phyloP scores from a whole-genome alignment of 1,139 yeast species.

The Schwanniomyces etchellsii region DNA sequence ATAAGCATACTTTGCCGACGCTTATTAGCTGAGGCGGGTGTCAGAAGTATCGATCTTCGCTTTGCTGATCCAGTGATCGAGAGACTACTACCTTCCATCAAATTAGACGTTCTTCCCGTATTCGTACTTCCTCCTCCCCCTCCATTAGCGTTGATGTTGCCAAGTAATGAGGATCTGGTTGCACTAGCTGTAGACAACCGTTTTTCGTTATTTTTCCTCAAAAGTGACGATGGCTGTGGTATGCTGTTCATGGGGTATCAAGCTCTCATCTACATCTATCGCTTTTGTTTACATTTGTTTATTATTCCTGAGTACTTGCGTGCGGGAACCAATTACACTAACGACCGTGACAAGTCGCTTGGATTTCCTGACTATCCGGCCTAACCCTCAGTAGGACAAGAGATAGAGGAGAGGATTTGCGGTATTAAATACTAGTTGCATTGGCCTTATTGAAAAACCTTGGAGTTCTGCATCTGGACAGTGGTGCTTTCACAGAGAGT shows the following conservation, averaged over 20 bases:
- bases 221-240: slow-evolving; percentile 20
- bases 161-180: slow-evolving; percentile 24
- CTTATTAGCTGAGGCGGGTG: slow-evolving; percentile 34
- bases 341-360: too few species aligned
- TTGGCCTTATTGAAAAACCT: too few species aligned
- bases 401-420: too few species aligned
- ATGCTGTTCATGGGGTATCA: slow-evolving; percentile 7
- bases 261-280: slow-evolving; percentile 4
- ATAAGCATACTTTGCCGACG: slow-evolving; percentile 25
- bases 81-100: slow-evolving; percentile 4
- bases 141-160: slow-evolving; percentile 9
- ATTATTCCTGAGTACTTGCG: too few species aligned
- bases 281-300: slow-evolving; percentile 1
- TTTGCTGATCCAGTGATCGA: slow-evolving; percentile 15
- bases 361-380: too few species aligned
- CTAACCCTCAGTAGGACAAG: too few species aligned
- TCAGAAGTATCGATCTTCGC: slow-evolving; percentile 31
- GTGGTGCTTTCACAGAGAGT: too few species aligned
- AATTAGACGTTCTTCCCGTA: slow-evolving; percentile 3
- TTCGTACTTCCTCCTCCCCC: slow-evolving; percentile 4
- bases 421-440: too few species aligned
- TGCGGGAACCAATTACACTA: too few species aligned
- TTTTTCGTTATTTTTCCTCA: slow-evolving; percentile 25
- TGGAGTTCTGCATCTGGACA: too few species aligned
- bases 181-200: slow-evolving; percentile 33